These are phyloP conservation scores for Polysphondylium violaceum DNA, from an alignment of 78 protist genomes.

Conservation along the genomic window DNA sequence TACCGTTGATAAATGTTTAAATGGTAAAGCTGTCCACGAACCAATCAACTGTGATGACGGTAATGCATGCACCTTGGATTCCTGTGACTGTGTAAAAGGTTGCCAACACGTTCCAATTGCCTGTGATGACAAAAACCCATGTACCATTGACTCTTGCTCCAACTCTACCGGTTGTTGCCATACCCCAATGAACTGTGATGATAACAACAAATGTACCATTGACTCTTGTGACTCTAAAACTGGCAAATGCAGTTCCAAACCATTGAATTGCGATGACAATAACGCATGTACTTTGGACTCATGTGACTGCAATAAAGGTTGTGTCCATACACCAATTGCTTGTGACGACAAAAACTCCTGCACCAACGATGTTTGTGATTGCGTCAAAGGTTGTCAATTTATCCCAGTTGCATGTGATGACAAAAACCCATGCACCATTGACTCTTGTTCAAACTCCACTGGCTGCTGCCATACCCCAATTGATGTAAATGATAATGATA, in stretches of 20 bases:
- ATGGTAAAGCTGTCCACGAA: background rate
- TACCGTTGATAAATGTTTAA: constrained; percentile 11
- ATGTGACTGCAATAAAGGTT: background rate
- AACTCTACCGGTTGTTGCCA: constrained; percentile 25
- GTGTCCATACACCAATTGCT: constrained; percentile 9
- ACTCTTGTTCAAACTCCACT: constrained; percentile 39
- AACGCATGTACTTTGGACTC: constrained; percentile 26
- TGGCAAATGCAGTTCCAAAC: constrained; percentile 5
- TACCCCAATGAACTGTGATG: constrained; percentile 29
- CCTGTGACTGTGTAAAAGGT: constrained; percentile 2
- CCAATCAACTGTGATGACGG: constrained; percentile 6
- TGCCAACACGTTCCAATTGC: constrained; percentile 11
- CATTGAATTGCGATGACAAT: constrained; percentile 1
- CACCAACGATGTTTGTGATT: background rate
- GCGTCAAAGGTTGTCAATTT: background rate
- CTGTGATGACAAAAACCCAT: constrained; percentile 24
- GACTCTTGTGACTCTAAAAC: constrained; percentile 9
- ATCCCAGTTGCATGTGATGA: constrained; percentile 11
- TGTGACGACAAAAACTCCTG: constrained; percentile 20
- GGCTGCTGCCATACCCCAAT: constrained; percentile 43
- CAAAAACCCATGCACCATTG: constrained; percentile 16
- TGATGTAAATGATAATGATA: background rate
- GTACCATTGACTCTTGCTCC: constrained; percentile 32
- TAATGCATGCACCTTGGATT: constrained; percentile 12
- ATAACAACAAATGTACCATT: constrained; percentile 19